phyloP scores from a whole-genome alignment of 768 basidiomycete species.

The Suillus placidus region DNA sequence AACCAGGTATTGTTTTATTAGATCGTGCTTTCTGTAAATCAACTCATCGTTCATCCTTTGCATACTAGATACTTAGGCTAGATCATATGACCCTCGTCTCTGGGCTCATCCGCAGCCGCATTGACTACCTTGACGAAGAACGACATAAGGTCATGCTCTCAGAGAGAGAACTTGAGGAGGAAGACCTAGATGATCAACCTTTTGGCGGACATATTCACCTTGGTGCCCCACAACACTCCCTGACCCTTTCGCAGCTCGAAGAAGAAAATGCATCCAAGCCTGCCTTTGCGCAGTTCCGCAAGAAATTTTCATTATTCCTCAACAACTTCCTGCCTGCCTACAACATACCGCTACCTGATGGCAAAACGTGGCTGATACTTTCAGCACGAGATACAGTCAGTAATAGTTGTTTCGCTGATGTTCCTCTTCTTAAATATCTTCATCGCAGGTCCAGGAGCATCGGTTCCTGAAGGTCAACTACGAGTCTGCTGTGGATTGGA shows the following conservation, averaged over 20 bases:
- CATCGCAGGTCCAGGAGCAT: too few species aligned
- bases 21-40: not conserved
- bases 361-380: not conserved
- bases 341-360: not conserved
- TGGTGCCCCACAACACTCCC: not conserved
- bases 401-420: too few species aligned
- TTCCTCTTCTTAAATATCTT: too few species aligned
- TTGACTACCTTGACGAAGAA: not conserved
- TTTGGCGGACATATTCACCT: not conserved
- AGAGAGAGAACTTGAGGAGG: not conserved
- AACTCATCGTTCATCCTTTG: too few species aligned
- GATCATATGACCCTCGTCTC: not conserved
- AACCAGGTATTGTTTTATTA: not conserved
- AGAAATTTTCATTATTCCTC: constrained; percentile 5
- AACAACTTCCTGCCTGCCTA: constrained; percentile 6
- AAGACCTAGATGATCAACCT: not conserved
- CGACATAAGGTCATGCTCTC: not conserved
- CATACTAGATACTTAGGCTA: not conserved
- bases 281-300: constrained; percentile 6
- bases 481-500: too few species aligned
- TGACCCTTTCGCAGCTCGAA: not conserved
- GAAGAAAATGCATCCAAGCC: not conserved
- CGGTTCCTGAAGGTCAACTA: too few species aligned
- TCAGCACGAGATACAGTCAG: not conserved
- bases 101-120: not conserved